Evolutionary conservation across 225 moss, liverwort and hornwort species (phyloP).

Genomic region (Pseudoscleropodium purum): DNA sequence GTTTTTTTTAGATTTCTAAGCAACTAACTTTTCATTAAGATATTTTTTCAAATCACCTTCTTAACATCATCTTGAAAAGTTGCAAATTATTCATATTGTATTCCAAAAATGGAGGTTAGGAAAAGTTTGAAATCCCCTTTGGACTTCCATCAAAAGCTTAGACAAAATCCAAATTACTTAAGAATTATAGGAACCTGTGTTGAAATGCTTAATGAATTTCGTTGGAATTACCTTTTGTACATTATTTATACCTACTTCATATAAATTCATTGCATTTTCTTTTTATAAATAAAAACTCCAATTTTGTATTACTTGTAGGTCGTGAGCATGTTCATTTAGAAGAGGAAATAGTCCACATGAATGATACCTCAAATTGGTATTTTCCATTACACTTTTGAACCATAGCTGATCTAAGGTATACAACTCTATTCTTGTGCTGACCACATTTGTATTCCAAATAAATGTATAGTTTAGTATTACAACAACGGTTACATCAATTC

Average conservation of each 20-base stretch:
- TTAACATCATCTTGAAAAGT: not conserved
- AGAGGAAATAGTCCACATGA: not conserved
- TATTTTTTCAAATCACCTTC: not conserved
- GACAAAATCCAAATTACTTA: not conserved
- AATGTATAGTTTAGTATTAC: no score
- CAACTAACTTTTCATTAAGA: not conserved
- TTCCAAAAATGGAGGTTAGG: not conserved
- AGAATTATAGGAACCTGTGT: no score
- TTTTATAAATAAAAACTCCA: no score
- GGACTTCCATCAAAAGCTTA: not conserved
- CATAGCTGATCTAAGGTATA: not conserved
- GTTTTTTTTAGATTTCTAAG: not conserved
- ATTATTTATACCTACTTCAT: not conserved
- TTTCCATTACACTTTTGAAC: not conserved
- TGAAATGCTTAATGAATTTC: not conserved
- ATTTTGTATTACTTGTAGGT: rapidly evolving
- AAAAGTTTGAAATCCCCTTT: not conserved
- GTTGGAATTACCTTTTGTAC: not conserved
- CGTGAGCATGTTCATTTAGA: rapidly evolving
- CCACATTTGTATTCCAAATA: not conserved
- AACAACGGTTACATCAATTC: not conserved
- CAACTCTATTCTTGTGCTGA: not conserved
- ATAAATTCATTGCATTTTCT: not conserved
- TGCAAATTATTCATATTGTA: no score
- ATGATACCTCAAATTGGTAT: not conserved